These are phyloP conservation scores for Myotisia sp. DNA, from an alignment of 2,329 filamentous ascomycete species.

Conservation along the genomic window DNA sequence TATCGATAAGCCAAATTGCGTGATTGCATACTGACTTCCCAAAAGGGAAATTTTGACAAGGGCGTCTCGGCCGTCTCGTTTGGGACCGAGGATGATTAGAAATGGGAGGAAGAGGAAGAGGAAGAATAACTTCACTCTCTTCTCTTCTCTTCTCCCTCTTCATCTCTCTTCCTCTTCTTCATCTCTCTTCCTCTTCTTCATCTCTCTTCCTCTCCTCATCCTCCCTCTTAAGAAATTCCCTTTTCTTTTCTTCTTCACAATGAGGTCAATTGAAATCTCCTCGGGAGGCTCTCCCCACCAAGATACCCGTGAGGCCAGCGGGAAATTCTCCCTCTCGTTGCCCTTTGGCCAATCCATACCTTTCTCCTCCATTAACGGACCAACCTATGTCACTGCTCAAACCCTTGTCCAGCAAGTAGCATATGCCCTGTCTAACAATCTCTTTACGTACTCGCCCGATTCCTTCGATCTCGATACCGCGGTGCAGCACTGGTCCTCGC, in stretches of 20 bases:
- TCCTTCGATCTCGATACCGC: conserved; percentile 82
- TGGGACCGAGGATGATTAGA: background rate
- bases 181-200: conserved; percentile 2
- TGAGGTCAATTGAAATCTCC: conserved; percentile 11
- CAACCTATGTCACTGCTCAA: conserved; percentile 87
- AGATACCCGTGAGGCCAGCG: no score
- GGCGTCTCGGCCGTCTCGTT: background rate
- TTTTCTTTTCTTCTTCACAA: background rate
- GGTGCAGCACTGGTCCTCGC: conserved; percentile 59
- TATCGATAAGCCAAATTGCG: conserved; percentile 8
- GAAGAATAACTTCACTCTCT: background rate
- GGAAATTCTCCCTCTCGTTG: background rate
- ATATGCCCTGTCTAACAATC: conserved; percentile 88
- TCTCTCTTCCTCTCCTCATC: background rate
- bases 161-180: conserved; percentile 2
- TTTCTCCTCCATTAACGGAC: conserved; percentile 47
- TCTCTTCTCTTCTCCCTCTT: conserved; percentile 1
- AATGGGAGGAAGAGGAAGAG: background rate
- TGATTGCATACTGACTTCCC: conserved; percentile 5
- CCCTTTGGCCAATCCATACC: conserved; percentile 11
- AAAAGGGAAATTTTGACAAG: conserved; percentile 3
- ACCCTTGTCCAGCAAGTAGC: conserved; percentile 90
- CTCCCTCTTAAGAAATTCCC: background rate
- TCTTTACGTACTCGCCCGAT: conserved; percentile 92
- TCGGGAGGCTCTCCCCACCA: conserved; percentile 7